A percentile compares a stretch with the other conserved stretches of the same genome.
These are phyloP conservation scores for Aciculosporium take DNA, from an alignment of 2,329 filamentous ascomycete genomes.

Conservation along the genomic window DNA sequence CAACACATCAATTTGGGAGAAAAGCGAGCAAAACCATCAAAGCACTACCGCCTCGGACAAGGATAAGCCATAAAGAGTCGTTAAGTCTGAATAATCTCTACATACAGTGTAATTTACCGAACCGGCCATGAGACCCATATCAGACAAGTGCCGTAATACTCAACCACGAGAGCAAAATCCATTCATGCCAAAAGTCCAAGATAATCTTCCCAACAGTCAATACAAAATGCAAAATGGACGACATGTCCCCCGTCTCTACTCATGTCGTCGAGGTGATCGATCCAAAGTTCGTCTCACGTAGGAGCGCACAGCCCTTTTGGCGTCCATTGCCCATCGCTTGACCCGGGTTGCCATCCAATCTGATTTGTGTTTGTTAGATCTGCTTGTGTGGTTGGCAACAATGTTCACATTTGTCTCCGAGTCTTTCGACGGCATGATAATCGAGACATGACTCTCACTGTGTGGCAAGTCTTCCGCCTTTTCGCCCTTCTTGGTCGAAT, in stretches of 20 bases:
- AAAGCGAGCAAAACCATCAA: too few species aligned
- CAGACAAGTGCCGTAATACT: background rate
- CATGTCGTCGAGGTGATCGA: constrained; percentile 13
- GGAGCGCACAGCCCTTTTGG: constrained; percentile 18
- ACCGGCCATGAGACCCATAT: background rate
- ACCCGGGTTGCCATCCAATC: constrained; percentile 15
- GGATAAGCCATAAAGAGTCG: background rate
- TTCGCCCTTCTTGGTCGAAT: constrained; percentile 6
- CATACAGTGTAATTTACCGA: background rate
- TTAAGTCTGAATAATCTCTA: background rate
- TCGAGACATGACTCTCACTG: constrained; percentile 3
- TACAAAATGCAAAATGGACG: background rate
- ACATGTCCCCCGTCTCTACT: background rate
- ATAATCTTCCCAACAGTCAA: constrained; percentile 4
- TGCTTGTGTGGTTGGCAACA: constrained; percentile 1
- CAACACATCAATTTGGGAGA: too few species aligned
- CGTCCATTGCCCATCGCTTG: constrained; percentile 20
- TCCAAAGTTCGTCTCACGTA: constrained; percentile 20
- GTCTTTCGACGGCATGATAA: constrained; percentile 1
- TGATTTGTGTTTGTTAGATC: constrained; percentile 4
- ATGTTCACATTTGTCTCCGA: constrained; percentile 2
- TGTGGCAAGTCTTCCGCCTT: constrained; percentile 4
- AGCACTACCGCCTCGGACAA: background rate
- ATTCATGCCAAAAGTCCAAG: constrained; percentile 1
- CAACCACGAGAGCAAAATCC: background rate